Percentiles rank a stretch among this genome's conserved stretches.
Conservation (phyloP, 2,329 filamentous ascomycete species). For the Rhexocercosporidium sp. region DNA sequence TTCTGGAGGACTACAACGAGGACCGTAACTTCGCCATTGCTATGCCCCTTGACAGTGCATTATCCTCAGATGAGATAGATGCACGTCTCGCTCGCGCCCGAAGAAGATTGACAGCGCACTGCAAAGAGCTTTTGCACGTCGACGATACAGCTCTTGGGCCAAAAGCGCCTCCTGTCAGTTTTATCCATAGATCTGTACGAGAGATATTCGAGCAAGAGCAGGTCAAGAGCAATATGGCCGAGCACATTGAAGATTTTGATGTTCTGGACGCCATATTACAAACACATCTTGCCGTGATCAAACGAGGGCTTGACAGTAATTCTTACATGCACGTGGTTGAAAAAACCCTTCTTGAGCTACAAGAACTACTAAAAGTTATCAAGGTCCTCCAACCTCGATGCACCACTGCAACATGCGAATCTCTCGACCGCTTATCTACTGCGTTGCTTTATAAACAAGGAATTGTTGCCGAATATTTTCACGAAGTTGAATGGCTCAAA, state of each 20-base stretch:
- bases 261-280: neutral
- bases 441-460: neutral
- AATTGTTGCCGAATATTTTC: neutral
- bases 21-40: neutral
- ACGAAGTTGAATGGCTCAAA: neutral
- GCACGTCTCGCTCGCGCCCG: neutral
- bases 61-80: neutral
- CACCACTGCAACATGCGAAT: neutral
- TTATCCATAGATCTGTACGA: neutral
- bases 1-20: neutral
- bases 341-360: neutral
- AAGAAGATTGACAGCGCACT: neutral
- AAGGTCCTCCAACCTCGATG: neutral
- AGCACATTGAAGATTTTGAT: neutral
- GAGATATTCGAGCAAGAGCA: neutral
- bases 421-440: neutral
- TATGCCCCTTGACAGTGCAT: neutral
- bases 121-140: neutral
- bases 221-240: neutral
- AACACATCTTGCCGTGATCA: neutral
- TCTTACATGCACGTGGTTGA: neutral
- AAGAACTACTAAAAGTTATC: neutral
- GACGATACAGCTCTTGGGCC: neutral
- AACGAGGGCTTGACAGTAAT: neutral
- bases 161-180: neutral